Conservation (phyloP, 1,139 yeast genomes). For the Trichomonascaceae sp. region DNA sequence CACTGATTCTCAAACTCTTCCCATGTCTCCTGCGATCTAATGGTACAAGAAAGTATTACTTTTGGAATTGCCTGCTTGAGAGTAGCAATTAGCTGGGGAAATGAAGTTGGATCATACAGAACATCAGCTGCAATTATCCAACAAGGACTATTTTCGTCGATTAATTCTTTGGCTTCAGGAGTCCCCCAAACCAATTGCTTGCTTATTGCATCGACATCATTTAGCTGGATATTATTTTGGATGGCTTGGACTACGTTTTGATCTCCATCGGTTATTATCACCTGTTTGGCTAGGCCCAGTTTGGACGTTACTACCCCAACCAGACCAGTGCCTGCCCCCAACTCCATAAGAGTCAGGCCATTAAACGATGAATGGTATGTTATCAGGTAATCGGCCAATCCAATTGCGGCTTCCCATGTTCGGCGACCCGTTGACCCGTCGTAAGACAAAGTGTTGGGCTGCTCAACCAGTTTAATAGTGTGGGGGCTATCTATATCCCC, state of each 20-base stretch:
- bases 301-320: constrained; percentile 52
- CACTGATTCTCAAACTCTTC: constrained; percentile 47
- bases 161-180: neutral
- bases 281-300: constrained; percentile 25
- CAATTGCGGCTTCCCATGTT: constrained; percentile 95
- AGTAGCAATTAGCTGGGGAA: constrained; percentile 51
- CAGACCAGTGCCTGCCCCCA: constrained; percentile 92
- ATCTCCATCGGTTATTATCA: constrained; percentile 75
- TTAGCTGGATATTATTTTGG: constrained; percentile 41
- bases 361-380: neutral
- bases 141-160: constrained; percentile 35
- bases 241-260: constrained; percentile 51
- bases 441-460: constrained; percentile 37
- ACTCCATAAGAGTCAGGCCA: constrained; percentile 44
- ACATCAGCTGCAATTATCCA: constrained; percentile 69
- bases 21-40: constrained; percentile 58
- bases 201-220: constrained; percentile 35
- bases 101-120: constrained; percentile 64
- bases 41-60: constrained; percentile 50
- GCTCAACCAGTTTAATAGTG: constrained; percentile 15
- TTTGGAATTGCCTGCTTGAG: constrained; percentile 28
- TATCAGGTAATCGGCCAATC: constrained; percentile 45
- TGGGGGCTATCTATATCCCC: constrained; percentile 9
- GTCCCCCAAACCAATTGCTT: constrained; percentile 57
- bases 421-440: constrained; percentile 79